Evolutionary conservation across 2,329 filamentous ascomycete species (phyloP), one percentile per base, ranked within the genome.

Genomic region (Cytospora piceicola): DNA sequence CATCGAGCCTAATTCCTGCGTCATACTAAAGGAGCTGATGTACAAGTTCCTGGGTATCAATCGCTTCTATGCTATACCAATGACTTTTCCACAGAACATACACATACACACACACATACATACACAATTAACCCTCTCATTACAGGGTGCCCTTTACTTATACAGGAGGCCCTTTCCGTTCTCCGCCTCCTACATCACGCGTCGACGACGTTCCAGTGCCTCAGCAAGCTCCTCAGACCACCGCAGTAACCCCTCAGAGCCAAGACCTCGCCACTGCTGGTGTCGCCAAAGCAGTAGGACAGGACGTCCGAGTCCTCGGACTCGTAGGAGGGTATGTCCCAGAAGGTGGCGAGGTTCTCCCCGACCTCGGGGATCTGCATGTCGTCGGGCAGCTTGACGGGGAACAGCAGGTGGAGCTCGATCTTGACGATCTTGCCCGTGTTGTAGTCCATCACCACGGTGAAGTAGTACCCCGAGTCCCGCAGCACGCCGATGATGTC

Each of bases 331-430:
- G 66, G 66, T 6, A 67, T 57, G 20, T 67, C 55, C 63, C 63
- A 67, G 36, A 67, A 67, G 22, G 24, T 60, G 20, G 42, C 34
- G 15, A 67, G 63, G 5, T 59, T 55, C 30, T 61, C 59, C 4
- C 63, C 59, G 15, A 67, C 27, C 12, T 36, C 46, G n/a, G 66
- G 66, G 46, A 67, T 67, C 12, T 46, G 24, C 66, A 67, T 63
- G 30, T 63, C 66, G n/a, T 60, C 54, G 24, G 66, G 66, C 24
- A 67, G 55, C 58, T 63, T 65, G 55, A 67, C 39, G 27, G 66
- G 66, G 59, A 67, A 67, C n/a, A 67, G 53, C n/a, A 67, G 56
- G 51, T 67, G 66, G 27, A 65, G 61, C 66, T 67, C 66, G 51
- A 67, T 61, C 51, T 53, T 49, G 58, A 30, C 29, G 22, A 63